These are phyloP conservation scores for Candida sphagnicola DNA, from an alignment of 805 yeast species.

Conservation along the genomic window DNA sequence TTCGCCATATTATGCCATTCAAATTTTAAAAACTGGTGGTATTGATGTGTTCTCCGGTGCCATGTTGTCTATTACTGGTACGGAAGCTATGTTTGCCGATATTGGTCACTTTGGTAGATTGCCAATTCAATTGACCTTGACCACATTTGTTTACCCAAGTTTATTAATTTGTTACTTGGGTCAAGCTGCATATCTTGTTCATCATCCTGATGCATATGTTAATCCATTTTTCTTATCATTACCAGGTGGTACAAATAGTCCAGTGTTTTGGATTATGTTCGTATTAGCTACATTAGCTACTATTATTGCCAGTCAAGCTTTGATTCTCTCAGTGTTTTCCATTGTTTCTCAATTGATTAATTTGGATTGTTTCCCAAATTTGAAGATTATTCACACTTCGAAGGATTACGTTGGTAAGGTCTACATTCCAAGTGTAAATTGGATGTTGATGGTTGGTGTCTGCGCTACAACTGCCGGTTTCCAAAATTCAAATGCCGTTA, in stretches of 20 bases:
- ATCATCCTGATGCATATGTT: conserved; percentile 33
- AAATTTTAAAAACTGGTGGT: conserved; percentile 35
- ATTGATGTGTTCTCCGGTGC: conserved; percentile 46
- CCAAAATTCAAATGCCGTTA: conserved; percentile 44
- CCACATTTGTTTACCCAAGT: conserved; percentile 47
- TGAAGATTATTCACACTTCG: conserved; percentile 44
- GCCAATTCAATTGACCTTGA: conserved; percentile 47
- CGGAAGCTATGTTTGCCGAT: conserved; percentile 65
- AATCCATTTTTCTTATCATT: conserved; percentile 47
- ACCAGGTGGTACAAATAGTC: conserved; percentile 45
- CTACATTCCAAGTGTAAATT: conserved; percentile 49
- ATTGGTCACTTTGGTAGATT: conserved; percentile 51
- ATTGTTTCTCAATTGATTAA: conserved; percentile 50
- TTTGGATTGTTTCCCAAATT: conserved; percentile 51
- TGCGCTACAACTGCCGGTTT: conserved; percentile 50
- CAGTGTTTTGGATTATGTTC: conserved; percentile 48
- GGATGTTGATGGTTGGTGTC: conserved; percentile 49
- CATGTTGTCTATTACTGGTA: conserved; percentile 54
- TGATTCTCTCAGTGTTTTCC: conserved; percentile 52
- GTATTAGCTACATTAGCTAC: conserved; percentile 52
- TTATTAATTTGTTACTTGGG: conserved; percentile 54
- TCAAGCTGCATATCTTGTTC: conserved; percentile 48
- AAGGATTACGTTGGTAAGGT: conserved; percentile 45
- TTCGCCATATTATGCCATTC: conserved; percentile 50
- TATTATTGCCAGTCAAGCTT: conserved; percentile 58